Evolutionary conservation across 495 filamentous ascomycete genomes (phyloP), one percentile per base, ranked within the genome.

Genomic region (Podospora anserina): DNA sequence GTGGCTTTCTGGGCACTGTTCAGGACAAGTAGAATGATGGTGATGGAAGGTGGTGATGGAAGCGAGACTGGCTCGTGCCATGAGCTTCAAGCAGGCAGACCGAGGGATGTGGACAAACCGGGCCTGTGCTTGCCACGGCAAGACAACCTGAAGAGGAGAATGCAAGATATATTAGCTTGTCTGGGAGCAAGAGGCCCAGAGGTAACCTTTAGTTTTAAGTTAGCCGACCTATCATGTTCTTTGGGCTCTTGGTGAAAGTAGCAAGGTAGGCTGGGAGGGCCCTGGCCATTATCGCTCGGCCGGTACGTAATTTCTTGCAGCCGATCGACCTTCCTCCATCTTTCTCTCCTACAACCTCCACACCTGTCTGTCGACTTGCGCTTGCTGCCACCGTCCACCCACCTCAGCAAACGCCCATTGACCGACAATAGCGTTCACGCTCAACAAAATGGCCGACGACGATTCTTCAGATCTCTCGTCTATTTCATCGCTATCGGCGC

Each of bases 381-480:
- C 34, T 7, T 23, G 30, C 57, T 32, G n/a, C 61, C 59, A 34
- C 56, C 54, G n/a, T 58, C n/a, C 70, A 61, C 20, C 70, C 56
- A 23, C 23, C 23, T 23, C 23, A 26, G 34, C 60, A 65, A 70
- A 68, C 68, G 27, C 65, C 61, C 64, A 65, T 60, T 66, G 53
- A 74, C 68, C 61, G 69, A 16, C 58, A 64, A 44, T 7, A 65
- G 39, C 16, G 55, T 28, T 56, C 57, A 62, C 68, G 63, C 65
- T 16, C 19, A 32, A 65, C 68, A 69, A 76, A 71, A 84, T 84
- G 80, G 82, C 83, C 53, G 84, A 86, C 67, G 81, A 83, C 70
- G 83, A 84, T 58, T 84, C 82, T 60, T 86, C 84, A 16, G 84
- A 86, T 28, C 79, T 86, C 49, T 87, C 85, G 9, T 86, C 84